phyloP scores from a whole-genome alignment of 805 yeast genomes.

The Metschnikowia corniflorae region DNA sequence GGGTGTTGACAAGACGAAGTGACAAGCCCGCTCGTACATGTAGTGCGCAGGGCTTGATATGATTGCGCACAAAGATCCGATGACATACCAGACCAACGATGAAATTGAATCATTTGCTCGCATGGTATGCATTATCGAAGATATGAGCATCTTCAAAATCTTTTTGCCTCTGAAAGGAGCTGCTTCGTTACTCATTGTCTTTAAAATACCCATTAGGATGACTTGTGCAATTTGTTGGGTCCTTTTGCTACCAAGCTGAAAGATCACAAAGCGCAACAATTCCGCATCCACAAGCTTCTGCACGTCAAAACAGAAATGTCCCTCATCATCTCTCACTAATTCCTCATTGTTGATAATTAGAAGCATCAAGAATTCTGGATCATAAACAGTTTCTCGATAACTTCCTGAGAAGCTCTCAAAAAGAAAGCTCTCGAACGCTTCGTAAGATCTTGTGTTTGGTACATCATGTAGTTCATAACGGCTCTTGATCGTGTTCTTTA shows the following conservation, averaged over 20 bases:
- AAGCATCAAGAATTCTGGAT: constrained; percentile 66
- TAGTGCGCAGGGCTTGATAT: constrained; percentile 68
- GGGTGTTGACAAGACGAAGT: constrained; percentile 62
- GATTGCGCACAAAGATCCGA: constrained; percentile 55
- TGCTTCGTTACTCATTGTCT: constrained; percentile 33
- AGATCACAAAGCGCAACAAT: constrained; percentile 48
- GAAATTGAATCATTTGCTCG: constrained; percentile 14
- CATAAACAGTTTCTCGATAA: constrained; percentile 45
- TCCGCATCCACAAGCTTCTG: constrained; percentile 55
- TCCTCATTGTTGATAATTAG: constrained; percentile 63
- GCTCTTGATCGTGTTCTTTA: constrained; percentile 46
- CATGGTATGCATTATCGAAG: constrained; percentile 42
- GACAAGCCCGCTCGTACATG: constrained; percentile 65
- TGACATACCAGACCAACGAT: constrained; percentile 42
- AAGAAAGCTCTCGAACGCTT: constrained; percentile 8
- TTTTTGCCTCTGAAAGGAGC: constrained; percentile 51
- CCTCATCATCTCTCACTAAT: constrained; percentile 37
- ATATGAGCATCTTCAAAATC: constrained; percentile 51
- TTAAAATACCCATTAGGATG: constrained; percentile 44
- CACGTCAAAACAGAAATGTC: constrained; percentile 43
- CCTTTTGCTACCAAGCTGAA: constrained; percentile 40
- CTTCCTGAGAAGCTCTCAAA: constrained; percentile 5
- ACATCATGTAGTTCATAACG: background rate
- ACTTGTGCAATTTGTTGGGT: constrained; percentile 35
- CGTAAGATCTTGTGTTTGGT: constrained; percentile 2